A percentile compares a stretch with the other conserved stretches of the same genome.
phyloP scores from a whole-genome alignment of 225 moss, liverwort and hornwort species.

The Pleurozium schreberi region DNA sequence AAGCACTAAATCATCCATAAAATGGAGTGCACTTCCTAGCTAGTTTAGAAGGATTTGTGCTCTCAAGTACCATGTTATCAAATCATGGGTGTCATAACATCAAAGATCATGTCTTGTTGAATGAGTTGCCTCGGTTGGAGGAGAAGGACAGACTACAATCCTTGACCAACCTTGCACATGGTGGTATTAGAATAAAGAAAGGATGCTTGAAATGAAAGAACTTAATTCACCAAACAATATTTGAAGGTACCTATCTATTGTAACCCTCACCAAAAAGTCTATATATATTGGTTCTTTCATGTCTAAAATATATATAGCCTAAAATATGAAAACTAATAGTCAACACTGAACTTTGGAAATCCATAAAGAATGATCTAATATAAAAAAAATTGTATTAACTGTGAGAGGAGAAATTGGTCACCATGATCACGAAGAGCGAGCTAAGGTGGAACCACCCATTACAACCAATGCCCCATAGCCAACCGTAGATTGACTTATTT shows the following conservation, averaged over 20 bases:
- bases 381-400: no score
- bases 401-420: no score
- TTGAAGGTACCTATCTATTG: not conserved
- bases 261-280: not conserved
- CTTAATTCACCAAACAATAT: not conserved
- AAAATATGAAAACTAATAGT: not conserved
- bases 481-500: no score
- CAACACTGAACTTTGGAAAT: not conserved
- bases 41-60: slow-evolving; percentile 4
- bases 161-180: rapidly evolving
- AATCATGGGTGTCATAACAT: slow-evolving; percentile 12
- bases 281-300: no score
- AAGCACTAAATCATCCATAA: not conserved
- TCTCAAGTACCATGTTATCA: slow-evolving; percentile 24
- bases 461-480: no score
- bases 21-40: not conserved
- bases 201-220: not conserved
- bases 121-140: not conserved
- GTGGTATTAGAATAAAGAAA: no score
- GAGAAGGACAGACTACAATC: not conserved
- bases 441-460: no score
- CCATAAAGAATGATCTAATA: no score
- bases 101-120: not conserved
- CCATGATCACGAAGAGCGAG: no score
- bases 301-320: not conserved